Base-by-base conservation (phyloP, 495 filamentous ascomycete genomes). In the Polyplosphaeria fusca region DNA sequence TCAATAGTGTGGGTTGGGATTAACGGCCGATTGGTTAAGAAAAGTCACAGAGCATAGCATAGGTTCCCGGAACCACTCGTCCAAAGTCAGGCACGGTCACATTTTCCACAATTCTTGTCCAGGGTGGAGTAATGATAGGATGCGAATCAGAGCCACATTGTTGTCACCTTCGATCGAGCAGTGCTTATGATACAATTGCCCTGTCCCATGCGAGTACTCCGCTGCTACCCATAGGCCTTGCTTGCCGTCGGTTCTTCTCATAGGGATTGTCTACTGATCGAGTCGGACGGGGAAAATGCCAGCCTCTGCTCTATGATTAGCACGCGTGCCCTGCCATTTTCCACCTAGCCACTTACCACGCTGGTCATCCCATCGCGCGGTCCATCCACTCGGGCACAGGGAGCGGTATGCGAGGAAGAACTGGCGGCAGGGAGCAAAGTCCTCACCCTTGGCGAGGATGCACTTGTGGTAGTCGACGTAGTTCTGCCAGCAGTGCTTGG, bases 381-480 rank as follows among this genome's bases (percentile, higher is more conserved):
- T 86, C 94, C 94, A 99, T 67, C 82, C 78, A 74, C 87, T 93
- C 61, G 94, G 93, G 84, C 94, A 99, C 58, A 99, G 86, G 63
- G 94, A 93, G 68, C 89, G 84, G 81, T 93, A 99, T 53, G 94
- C 89, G 65, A 92, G 82, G 78, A 82, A 88, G 82, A 99, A 99
- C 93, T 98, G 94, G 70, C 85, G 86, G 86, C 94, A 99, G 45
- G 94, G 94, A 60, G 87, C 83, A 74, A 97, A 99, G 71, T 97
- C 94, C 78, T 99, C 94, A 73, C 94, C 94, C 83, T 97, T 97
- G 73, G 91, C 92, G 71, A 87, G 77, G 73, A 95, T 86, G 78
- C 94, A 99, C 82, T 97, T 99, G 84, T 99, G 85, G 82, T 99
- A 97, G 77, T 99, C 94, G 80, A 99, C 94, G 77, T 99, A 99